These are phyloP conservation scores for Microcyclospora tardicrescens DNA, from an alignment of 2,329 filamentous ascomycete genomes.

Conservation along the genomic window DNA sequence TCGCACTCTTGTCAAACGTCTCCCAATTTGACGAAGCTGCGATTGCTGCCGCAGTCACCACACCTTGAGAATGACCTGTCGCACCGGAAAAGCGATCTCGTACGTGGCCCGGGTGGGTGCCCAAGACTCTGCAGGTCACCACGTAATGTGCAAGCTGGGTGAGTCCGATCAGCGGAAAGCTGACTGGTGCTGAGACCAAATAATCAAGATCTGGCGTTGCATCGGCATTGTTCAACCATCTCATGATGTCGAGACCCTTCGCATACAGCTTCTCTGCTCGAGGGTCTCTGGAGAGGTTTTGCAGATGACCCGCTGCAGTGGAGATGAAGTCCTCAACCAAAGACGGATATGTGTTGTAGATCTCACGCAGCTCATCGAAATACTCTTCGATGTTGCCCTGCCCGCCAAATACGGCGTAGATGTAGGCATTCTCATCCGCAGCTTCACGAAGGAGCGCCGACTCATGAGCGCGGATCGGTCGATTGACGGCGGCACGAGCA, in stretches of 20 bases:
- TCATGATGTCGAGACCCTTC: constrained; percentile 90
- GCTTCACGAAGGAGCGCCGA: constrained; percentile 85
- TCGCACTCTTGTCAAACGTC: constrained; percentile 68
- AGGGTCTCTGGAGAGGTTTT: constrained; percentile 67
- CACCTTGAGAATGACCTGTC: constrained; percentile 92
- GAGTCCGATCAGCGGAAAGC: constrained; percentile 87
- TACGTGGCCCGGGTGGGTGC: constrained; percentile 77
- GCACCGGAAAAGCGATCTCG: constrained; percentile 74
- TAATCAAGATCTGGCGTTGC: constrained; percentile 90
- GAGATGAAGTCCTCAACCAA: constrained; percentile 79
- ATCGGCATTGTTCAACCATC: constrained; percentile 82
- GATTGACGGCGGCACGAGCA: constrained; percentile 68
- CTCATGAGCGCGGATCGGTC: constrained; percentile 81
- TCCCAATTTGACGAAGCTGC: constrained; percentile 89
- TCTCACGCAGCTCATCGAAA: constrained; percentile 88
- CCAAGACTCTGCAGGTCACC: constrained; percentile 83
- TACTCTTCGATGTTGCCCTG: constrained; percentile 99
- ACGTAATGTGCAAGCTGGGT: constrained; percentile 94
- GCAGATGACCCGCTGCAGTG: constrained; percentile 73
- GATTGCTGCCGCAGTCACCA: constrained; percentile 84
- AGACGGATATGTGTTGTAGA: constrained; percentile 80
- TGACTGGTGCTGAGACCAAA: constrained; percentile 85
- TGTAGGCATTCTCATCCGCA: constrained; percentile 64
- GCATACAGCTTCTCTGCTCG: constrained; percentile 89
- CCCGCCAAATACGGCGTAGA: constrained; percentile 92